These are phyloP conservation scores for Avicennia marina DNA, from an alignment of 257 asterid genomes.

Conservation along the genomic window DNA sequence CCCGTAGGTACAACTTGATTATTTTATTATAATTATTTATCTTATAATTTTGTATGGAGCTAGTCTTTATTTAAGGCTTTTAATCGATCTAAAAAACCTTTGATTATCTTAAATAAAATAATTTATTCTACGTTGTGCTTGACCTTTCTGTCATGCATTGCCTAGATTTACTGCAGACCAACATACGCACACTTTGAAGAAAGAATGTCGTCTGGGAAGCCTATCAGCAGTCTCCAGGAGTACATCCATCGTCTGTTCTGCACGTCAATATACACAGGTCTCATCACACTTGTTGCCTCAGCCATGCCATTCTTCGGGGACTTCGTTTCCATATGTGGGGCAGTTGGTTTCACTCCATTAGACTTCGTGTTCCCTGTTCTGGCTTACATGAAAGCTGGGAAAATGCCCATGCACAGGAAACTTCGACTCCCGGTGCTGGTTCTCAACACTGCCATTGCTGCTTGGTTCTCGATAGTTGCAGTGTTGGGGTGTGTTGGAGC, in stretches of 20 bases:
- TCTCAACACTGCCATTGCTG: conserved; percentile 37
- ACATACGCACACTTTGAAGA: conserved; percentile 49
- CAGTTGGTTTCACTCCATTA: conserved; percentile 57
- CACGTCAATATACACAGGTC: conserved; percentile 38
- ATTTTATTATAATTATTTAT: too few relatives aligned
- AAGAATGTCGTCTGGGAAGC: conserved; percentile 13
- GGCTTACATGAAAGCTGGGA: conserved; percentile 51
- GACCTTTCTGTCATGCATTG: too few relatives aligned
- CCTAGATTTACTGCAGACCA: conserved; percentile 60
- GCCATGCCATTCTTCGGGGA: conserved; percentile 66
- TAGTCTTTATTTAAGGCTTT: too few relatives aligned
- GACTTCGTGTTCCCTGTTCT: conserved; percentile 54
- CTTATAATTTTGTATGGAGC: too few relatives aligned
- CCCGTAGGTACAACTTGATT: too few relatives aligned
- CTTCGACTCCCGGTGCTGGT: conserved; percentile 22
- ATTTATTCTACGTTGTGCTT: too few relatives aligned
- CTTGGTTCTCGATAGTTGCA: conserved; percentile 47
- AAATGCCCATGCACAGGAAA: conserved; percentile 18
- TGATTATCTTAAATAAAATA: too few relatives aligned
- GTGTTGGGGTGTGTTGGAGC: conserved; percentile 58
- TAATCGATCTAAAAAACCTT: too few relatives aligned
- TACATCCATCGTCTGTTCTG: conserved; percentile 25
- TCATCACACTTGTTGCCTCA: conserved; percentile 39
- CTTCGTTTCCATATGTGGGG: conserved; percentile 61
- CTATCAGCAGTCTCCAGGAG: background rate